Base-by-base conservation (phyloP, 1,284 basidiomycete genomes). In the Ustilago bromivora region DNA sequence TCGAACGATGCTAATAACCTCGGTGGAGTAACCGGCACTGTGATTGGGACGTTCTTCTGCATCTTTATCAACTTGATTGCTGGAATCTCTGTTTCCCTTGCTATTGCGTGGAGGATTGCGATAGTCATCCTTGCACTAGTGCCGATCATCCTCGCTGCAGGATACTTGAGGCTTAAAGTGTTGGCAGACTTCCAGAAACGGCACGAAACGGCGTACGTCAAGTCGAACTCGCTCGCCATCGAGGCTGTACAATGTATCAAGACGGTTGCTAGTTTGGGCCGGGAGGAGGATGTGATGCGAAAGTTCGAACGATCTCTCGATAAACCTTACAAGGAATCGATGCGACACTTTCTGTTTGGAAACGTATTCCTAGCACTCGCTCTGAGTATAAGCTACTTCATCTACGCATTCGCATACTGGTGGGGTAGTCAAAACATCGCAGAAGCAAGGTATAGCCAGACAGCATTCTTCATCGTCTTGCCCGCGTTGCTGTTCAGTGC, bases 391-490 rank as follows among this genome's bases (percentile, higher is more conserved):
- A 79, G 77, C 23, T 82, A 82, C 71, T 82, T 82, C 62, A 76
- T 82, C 55, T 80, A 83, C 49, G 80, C 76, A 10, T 83, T 82
- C 56, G 82, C 82, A 35, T 83, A 83, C 55, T 83, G 78, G 78
- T 83, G 80, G 80, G 82, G 82, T 31, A 80, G 78, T 23, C 69
- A 74, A 34, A 80, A 80, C 38, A 76, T 83, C n/a, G 80, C 80
- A 0, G 74, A 81, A 23, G 76, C 67, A 4, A 64, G 76, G 15
- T 81, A 78, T 51, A 63, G 68, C 5, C 80, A 80, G 55, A 78
- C 79, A 43, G 80, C 80, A 12, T 83, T 83, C 61, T 83, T 83
- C 52, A 80, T 79, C n/a, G 81, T 83, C 11, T 46, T 83, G 6
- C 81, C 80, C 0, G 81, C 81, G 10, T 61, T 83, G 60, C 61